Percentiles rank a stretch among this genome's conserved stretches.
Evolutionary conservation across 768 basidiomycete species (phyloP).

Genomic region (Trametes coccinea): DNA sequence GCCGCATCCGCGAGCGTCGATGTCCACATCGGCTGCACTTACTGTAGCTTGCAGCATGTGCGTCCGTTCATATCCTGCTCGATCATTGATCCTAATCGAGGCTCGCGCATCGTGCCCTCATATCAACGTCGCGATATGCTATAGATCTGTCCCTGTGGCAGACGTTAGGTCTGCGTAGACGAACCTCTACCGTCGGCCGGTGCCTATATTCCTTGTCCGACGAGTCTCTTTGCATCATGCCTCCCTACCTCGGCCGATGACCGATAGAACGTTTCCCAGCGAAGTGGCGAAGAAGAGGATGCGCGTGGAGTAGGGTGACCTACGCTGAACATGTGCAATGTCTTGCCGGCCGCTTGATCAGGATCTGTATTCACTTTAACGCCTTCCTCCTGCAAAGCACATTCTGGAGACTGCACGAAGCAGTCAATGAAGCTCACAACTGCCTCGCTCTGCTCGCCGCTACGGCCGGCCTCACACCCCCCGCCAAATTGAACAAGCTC

Average conservation of each 20-base stretch:
- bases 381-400: too few relatives aligned
- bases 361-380: too few relatives aligned
- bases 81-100: slow-evolving; percentile 18
- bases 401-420: too few relatives aligned
- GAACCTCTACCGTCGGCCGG: neutral
- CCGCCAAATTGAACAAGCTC: neutral
- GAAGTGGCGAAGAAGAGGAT: neutral
- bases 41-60: neutral
- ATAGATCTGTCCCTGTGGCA: neutral
- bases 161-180: too few relatives aligned
- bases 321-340: neutral
- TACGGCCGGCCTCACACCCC: neutral
- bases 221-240: too few relatives aligned
- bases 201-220: too few relatives aligned
- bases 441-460: neutral
- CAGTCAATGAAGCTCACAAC: too few relatives aligned
- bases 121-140: neutral
- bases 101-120: neutral
- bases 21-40: too few relatives aligned
- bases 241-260: too few relatives aligned
- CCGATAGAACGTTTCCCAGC: neutral
- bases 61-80: neutral
- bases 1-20: neutral
- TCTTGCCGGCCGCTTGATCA: too few relatives aligned
- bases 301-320: slow-evolving; percentile 11